Base-by-base conservation (phyloP, 2,329 filamentous ascomycete genomes). In the Fusarium austroafricanum region DNA sequence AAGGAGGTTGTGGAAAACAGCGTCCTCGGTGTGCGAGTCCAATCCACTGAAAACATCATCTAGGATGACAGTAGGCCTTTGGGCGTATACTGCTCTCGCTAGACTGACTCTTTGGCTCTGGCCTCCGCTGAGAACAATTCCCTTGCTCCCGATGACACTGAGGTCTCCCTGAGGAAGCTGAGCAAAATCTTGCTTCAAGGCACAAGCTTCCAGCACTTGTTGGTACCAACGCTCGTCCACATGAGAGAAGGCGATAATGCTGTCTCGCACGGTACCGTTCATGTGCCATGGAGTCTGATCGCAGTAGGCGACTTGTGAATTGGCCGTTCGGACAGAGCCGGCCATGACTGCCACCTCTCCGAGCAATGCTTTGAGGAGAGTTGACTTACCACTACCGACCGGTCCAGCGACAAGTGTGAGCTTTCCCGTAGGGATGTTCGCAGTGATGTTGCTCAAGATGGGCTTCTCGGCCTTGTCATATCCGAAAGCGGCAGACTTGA, bases 61-160 rank as follows among this genome's bases (percentile, higher is more conserved):
- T 0, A 79, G 39, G 0, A 78, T 47, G 2, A 78, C 20, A 0
- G 71, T 35, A 2, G 55, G 40, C 14, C 71, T 68, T 3, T 71
- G 66, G 0, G 77, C 70, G 29, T 77, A 78, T 2, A 78, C 7
- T 8, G 76, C 75, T 43, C 76, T 60, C 1, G 77, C 75, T 1
- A 79, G 63, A 11, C 71, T 73, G 14, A 80, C 61, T 17, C 78
- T 67, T 28, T 78, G 75, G 9, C 73, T 77, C 58, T 81, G 78
- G 0, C 79, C 80, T 21, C 80, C 80, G 6, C 79, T 81, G 10
- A 82, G 65, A 0, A 72, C 73, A 17, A 79, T 76, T 0, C 80
- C 79, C 40, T 76, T 77, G 11, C 73, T 79, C 3, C 80, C 79
- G n/a, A 79, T 73, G 2, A 63, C 62, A 0, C 78, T 79, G 5